These are phyloP conservation scores for Pascua sp. DNA, from an alignment of 1,284 basidiomycete species.

Conservation along the genomic window DNA sequence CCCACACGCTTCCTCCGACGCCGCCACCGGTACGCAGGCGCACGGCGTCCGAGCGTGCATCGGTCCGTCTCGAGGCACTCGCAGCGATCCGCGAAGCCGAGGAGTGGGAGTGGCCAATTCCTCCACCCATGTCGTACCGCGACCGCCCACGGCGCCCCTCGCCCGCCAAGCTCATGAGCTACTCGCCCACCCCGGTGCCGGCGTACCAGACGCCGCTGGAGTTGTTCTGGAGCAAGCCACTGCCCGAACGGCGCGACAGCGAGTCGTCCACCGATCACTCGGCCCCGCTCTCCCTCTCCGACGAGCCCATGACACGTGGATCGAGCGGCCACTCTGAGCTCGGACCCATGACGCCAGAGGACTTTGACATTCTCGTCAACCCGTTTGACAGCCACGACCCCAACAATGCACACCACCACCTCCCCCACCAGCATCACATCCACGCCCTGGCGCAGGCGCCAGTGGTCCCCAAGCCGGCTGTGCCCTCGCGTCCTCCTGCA, in stretches of 20 bases:
- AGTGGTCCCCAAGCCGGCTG: too few species aligned
- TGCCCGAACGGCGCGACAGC: too few species aligned
- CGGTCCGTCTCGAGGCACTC: constrained; percentile 1
- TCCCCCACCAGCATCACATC: too few species aligned
- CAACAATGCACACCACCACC: too few species aligned
- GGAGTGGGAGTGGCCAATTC: constrained; percentile 15
- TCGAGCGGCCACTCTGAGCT: neutral
- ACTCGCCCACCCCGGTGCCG: neutral
- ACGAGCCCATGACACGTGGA: neutral
- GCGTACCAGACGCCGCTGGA: too few species aligned
- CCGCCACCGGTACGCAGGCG: neutral
- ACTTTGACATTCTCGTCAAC: neutral
- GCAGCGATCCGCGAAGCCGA: constrained; percentile 12
- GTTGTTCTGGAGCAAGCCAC: too few species aligned
- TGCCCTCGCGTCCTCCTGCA: too few species aligned
- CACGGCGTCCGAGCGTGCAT: neutral
- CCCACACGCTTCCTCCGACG: too few species aligned
- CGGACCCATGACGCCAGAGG: constrained; percentile 11
- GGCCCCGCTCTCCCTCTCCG: neutral
- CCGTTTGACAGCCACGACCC: constrained; percentile 49
- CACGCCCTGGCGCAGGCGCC: too few species aligned
- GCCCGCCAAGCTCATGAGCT: neutral
- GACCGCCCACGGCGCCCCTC: neutral
- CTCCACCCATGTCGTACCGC: constrained; percentile 1
- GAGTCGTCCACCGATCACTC: too few species aligned